Base-by-base conservation (phyloP, 768 basidiomycete species). In the Cyclocybe aegerita region DNA sequence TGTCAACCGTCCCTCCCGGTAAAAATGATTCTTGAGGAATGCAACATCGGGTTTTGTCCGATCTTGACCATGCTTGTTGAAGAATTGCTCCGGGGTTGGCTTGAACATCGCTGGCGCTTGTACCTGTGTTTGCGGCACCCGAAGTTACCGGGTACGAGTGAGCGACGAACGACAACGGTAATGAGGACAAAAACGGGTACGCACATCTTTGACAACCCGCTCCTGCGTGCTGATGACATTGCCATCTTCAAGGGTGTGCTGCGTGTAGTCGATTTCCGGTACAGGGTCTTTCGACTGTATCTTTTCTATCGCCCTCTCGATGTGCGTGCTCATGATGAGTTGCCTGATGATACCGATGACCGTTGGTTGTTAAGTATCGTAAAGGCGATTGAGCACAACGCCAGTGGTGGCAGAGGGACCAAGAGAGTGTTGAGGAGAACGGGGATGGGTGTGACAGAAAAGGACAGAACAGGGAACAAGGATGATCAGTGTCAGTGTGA, bases 21-120 rank as follows among this genome's bases (percentile, higher is more conserved):
- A 98, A 66, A 99, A 98, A 72, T 99, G 97, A 62, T 98, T 98
- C 77, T 98, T 99, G 55, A 99, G 79, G 70, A 93, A 98, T 29
- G 91, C 94, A 58, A 98, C 78, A 68, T 98, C 92, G 8, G 96
- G 96, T 69, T 96, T 98, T 29, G 85, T 80, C 39, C 81, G 85
- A 74, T 98, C 96, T 60, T 83, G 79, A 29, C 74, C 72, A 46
- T 72, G 71, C 46, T 70, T 70, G 50, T 89, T 86, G 73, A 87
- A 98, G 81, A 98, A 99, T 67, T 98, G 93, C 59, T 90, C 90
- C 58, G 90, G 83, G 1, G 95, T 94, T 1, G 97, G 97, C 52
- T 87, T 81, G 59, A 74, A 76, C 86, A 96, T 95, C 43, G 97
- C 95, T 17, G 97, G 96, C 17, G 97, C 95, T 85, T 98, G 97